A percentile compares a stretch with the other conserved stretches of the same genome.
Evolutionary conservation across 257 asterid species (phyloP).

Genomic region (Fraxinus excelsior): DNA sequence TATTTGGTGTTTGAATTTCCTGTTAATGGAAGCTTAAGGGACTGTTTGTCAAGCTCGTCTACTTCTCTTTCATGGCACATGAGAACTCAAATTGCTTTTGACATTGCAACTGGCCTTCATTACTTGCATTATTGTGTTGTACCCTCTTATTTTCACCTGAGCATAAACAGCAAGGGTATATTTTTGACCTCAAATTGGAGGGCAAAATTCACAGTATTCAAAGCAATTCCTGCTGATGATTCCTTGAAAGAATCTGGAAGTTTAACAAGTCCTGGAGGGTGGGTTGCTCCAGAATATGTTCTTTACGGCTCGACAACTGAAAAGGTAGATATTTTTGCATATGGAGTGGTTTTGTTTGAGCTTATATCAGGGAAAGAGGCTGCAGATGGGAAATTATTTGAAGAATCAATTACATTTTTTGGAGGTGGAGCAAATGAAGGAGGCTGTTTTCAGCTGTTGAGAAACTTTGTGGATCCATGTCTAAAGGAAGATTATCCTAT

Average conservation of each 20-base stretch:
- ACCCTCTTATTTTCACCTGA: slow-evolving; percentile 50
- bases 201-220: slow-evolving; percentile 60
- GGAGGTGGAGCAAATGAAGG: slow-evolving; percentile 54
- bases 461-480: slow-evolving; percentile 59
- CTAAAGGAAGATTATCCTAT: slow-evolving; percentile 69
- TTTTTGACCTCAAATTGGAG: slow-evolving; percentile 66
- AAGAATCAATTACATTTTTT: slow-evolving; percentile 45
- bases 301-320: slow-evolving; percentile 25
- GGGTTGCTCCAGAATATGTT: slow-evolving; percentile 34
- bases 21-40: slow-evolving; percentile 60
- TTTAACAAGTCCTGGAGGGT: slow-evolving; percentile 9
- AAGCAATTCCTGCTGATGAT: slow-evolving; percentile 15
- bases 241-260: slow-evolving; percentile 26
- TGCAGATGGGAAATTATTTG: slow-evolving; percentile 40
- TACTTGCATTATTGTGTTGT: slow-evolving; percentile 63
- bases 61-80: slow-evolving; percentile 47
- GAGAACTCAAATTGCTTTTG: slow-evolving; percentile 71
- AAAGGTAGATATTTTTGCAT: slow-evolving; percentile 55
- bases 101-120: slow-evolving; percentile 65
- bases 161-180: slow-evolving; percentile 39
- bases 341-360: slow-evolving; percentile 67
- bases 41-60: slow-evolving; percentile 34
- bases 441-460: slow-evolving; percentile 70
- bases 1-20: slow-evolving; percentile 70
- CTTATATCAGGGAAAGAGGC: slow-evolving; percentile 56